Conservation (phyloP, 805 yeast species). For the Suhomyces prunicola region DNA sequence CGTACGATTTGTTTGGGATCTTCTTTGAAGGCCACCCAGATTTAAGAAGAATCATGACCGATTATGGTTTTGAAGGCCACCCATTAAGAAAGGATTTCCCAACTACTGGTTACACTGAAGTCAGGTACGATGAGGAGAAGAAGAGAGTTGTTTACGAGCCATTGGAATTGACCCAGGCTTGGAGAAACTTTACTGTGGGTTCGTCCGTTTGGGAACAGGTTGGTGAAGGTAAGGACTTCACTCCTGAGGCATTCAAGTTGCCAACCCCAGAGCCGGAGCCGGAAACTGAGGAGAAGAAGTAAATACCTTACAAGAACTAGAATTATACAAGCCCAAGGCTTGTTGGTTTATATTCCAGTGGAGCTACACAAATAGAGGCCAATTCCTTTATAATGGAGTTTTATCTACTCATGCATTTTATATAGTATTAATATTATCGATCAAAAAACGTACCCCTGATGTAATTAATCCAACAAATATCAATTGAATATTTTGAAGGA, state of each 20-base stretch:
- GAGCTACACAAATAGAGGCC: too few relatives aligned
- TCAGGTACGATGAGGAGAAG: constrained; percentile 86
- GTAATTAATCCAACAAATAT: too few relatives aligned
- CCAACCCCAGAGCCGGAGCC: constrained; percentile 82
- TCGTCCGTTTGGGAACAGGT: constrained; percentile 90
- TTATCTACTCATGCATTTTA: constrained; percentile 4
- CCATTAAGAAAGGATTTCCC: constrained; percentile 93
- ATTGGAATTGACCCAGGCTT: constrained; percentile 85
- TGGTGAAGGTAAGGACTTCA: constrained; percentile 78
- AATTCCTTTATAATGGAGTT: constrained; percentile 3
- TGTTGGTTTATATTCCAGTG: too few relatives aligned
- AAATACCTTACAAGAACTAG: constrained; percentile 1
- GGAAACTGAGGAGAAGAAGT: constrained; percentile 33
- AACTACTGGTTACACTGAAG: constrained; percentile 87
- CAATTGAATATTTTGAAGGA: too few relatives aligned
- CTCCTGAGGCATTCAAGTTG: constrained; percentile 77
- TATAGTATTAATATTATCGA: constrained; percentile 2
- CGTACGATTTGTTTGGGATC: constrained; percentile 83
- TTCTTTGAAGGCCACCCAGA: constrained; percentile 90
- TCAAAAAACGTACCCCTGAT: neutral
- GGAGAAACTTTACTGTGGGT: constrained; percentile 86
- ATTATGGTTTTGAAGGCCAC: constrained; percentile 89
- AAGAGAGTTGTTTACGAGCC: constrained; percentile 88
- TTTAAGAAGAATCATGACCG: constrained; percentile 84
- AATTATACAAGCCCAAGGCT: too few relatives aligned